Evolutionary conservation across 495 filamentous ascomycete genomes (phyloP).

Genomic region (Ramalina peruviana): DNA sequence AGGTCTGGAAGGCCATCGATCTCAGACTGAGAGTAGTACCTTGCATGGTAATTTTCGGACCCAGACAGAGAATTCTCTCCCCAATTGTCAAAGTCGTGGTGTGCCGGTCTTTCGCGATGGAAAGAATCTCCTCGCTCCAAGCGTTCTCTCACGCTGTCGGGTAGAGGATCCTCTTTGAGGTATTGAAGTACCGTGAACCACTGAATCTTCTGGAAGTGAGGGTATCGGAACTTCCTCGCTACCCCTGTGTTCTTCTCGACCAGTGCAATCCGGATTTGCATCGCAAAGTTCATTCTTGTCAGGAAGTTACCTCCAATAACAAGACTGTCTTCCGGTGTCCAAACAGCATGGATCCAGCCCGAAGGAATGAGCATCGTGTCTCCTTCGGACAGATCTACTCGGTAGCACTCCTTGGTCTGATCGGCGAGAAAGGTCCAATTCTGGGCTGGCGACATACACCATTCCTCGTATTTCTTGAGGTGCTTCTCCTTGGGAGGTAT

Average conservation of each 20-base stretch:
- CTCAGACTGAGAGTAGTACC: conserved; percentile 55
- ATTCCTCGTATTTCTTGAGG: conserved; percentile 65
- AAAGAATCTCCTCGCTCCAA: conserved; percentile 45
- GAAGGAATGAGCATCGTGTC: conserved; percentile 72
- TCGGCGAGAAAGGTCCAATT: conserved; percentile 53
- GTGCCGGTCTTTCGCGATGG: conserved; percentile 38
- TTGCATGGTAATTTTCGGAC: conserved; percentile 39
- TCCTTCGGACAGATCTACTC: conserved; percentile 56
- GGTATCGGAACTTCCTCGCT: conserved; percentile 55
- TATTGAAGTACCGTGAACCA: conserved; percentile 60
- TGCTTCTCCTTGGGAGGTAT: conserved; percentile 62
- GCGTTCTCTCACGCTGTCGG: conserved; percentile 37
- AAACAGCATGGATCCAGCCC: conserved; percentile 71
- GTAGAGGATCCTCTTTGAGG: conserved; percentile 52
- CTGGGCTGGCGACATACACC: conserved; percentile 61
- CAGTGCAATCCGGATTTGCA: conserved; percentile 56
- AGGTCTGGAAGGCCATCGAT: conserved; percentile 53
- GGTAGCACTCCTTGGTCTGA: conserved; percentile 60
- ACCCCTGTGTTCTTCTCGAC: conserved; percentile 64
- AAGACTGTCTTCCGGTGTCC: conserved; percentile 62
- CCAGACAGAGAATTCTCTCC: conserved; percentile 32
- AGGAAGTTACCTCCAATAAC: conserved; percentile 70
- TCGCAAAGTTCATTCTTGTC: conserved; percentile 53
- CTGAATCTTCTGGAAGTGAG: conserved; percentile 61
- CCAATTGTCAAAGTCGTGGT: conserved; percentile 44